phyloP scores from a whole-genome alignment of 306 rosid genomes.

The Macrotyloma uniflorum region DNA sequence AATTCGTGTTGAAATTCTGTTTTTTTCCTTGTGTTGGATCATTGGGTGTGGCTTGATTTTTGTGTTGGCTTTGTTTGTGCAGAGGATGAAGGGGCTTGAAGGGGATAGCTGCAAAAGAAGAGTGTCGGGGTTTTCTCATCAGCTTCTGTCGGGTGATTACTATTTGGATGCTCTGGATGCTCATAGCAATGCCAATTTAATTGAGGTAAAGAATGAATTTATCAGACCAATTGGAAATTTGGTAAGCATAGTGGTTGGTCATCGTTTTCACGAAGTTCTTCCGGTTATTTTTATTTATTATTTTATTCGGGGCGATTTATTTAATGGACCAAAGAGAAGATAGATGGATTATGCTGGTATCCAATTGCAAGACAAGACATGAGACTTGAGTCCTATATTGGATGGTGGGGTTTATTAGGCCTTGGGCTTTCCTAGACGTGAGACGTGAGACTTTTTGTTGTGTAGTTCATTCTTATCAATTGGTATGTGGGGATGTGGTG shows the following conservation, averaged over 20 bases:
- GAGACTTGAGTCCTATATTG: background rate
- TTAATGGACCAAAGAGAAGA: slow-evolving; percentile 15
- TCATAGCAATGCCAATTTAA: slow-evolving; percentile 47
- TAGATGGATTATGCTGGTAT: background rate
- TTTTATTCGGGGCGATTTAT: background rate
- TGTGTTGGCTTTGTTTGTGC: slow-evolving; percentile 29
- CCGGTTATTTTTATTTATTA: background rate
- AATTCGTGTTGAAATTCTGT: slow-evolving; percentile 23
- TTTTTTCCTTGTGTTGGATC: background rate
- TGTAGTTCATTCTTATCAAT: background rate
- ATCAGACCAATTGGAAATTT: background rate
- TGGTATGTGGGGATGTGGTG: background rate
- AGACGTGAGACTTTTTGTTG: background rate
- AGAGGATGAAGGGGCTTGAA: slow-evolving; percentile 60
- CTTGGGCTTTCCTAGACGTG: background rate
- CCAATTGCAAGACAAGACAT: background rate
- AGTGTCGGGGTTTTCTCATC: slow-evolving; percentile 53
- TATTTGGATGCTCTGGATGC: slow-evolving; percentile 51
- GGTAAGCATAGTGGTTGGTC: background rate
- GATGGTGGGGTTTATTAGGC: background rate
- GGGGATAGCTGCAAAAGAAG: slow-evolving; percentile 57
- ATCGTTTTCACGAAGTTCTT: slow-evolving; percentile 9
- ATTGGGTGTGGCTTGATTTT: slow-evolving; percentile 16
- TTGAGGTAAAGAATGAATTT: slow-evolving; percentile 58
- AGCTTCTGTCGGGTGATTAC: slow-evolving; percentile 42